A percentile compares a stretch with the other conserved stretches of the same genome.
phyloP scores from a whole-genome alignment of 305 asterid genomes.

The Fraxinus nigra region DNA sequence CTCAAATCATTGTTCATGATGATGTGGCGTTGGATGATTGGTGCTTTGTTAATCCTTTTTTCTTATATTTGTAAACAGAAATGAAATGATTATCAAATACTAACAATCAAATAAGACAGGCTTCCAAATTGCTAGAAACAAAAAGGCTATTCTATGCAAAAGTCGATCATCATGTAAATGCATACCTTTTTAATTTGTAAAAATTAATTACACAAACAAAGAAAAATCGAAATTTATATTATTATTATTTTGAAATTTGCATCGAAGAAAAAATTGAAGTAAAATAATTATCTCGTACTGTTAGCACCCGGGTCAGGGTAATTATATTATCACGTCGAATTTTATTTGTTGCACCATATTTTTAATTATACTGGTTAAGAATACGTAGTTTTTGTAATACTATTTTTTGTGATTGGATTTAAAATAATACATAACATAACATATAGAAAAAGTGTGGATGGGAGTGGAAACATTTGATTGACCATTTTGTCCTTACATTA shows the following conservation, averaged over 20 bases:
- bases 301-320: neutral
- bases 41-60: neutral
- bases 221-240: neutral
- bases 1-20: neutral
- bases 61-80: neutral
- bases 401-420: neutral
- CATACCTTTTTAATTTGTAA: neutral
- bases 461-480: neutral
- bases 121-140: neutral
- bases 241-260: neutral
- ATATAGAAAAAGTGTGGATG: neutral
- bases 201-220: neutral
- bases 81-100: neutral
- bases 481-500: neutral
- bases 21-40: conserved; percentile 5
- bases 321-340: neutral
- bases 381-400: neutral
- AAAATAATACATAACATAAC: too few relatives aligned
- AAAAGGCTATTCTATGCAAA: neutral
- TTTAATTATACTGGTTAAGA: neutral
- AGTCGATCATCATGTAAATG: neutral
- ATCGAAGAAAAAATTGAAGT: neutral
- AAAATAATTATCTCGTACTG: neutral
- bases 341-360: neutral
- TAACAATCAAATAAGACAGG: neutral